Conservation (phyloP, 192 early-diverging fungal species). For the Coemansia pectinata region DNA sequence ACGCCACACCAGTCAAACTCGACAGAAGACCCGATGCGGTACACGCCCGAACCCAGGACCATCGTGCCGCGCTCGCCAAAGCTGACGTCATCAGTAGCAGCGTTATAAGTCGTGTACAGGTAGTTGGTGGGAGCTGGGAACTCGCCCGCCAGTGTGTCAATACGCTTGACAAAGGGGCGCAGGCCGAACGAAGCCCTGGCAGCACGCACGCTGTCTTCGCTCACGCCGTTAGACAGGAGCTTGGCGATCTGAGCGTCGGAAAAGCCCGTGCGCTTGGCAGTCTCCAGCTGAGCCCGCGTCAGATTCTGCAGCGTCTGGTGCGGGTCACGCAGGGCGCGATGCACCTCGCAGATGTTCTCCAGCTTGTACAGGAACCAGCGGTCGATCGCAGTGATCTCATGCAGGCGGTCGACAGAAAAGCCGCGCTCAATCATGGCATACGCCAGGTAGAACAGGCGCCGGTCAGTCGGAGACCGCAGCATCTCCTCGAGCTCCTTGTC, state of each 20-base stretch:
- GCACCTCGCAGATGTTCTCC: conserved; percentile 72
- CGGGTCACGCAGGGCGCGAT: conserved; percentile 50
- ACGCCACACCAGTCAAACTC: conserved; percentile 97
- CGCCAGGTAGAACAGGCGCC: conserved; percentile 79
- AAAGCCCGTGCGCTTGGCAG: conserved; percentile 87
- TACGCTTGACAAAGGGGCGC: conserved; percentile 88
- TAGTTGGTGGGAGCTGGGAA: conserved; percentile 97
- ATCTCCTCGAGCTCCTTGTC: conserved; percentile 62
- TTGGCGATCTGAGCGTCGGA: conserved; percentile 86
- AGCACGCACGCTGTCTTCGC: conserved; percentile 71
- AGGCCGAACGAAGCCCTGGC: conserved; percentile 73
- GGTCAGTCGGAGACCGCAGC: conserved; percentile 75
- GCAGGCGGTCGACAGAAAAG: conserved; percentile 76
- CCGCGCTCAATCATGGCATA: conserved; percentile 77
- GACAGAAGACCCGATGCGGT: conserved; percentile 96
- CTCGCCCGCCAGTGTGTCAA: conserved; percentile 95
- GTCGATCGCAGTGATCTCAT: conserved; percentile 85
- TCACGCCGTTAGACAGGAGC: conserved; percentile 24
- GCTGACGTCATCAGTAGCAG: conserved; percentile 75
- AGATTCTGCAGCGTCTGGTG: conserved; percentile 60
- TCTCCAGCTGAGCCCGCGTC: conserved; percentile 58
- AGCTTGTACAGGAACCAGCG: conserved; percentile 91
- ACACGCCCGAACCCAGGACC: conserved; percentile 97
- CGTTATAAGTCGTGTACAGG: conserved; percentile 98
- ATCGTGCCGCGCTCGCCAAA: conserved; percentile 91